These are phyloP conservation scores for Punica granatum DNA, from an alignment of 345 rosid genomes.

Conservation along the genomic window DNA sequence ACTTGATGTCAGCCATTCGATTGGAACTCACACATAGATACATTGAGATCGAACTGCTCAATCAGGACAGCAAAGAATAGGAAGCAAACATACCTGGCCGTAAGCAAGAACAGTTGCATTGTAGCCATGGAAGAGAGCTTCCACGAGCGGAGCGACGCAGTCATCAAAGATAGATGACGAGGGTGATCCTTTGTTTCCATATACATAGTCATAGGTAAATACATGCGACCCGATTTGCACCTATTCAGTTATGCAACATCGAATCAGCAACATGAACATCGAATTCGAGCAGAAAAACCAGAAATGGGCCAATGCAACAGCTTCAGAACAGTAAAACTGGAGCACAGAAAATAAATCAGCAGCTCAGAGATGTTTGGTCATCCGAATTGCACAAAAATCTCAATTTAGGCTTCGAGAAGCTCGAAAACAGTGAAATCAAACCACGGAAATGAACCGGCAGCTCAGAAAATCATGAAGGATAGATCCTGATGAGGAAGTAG, in stretches of 20 bases:
- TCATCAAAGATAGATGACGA: conserved; percentile 44
- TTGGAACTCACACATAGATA: not conserved
- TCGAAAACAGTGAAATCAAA: not conserved
- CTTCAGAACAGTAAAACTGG: not conserved
- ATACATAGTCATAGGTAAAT: conserved; percentile 78
- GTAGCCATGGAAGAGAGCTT: conserved; percentile 76
- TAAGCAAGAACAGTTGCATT: conserved; percentile 95
- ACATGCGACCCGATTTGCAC: conserved; percentile 82
- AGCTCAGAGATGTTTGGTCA: not conserved
- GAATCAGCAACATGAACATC: not conserved
- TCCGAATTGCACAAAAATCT: not conserved
- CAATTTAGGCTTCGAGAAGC: not conserved
- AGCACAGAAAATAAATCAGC: not conserved
- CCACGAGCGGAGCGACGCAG: conserved; percentile 83
- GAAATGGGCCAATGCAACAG: not conserved
- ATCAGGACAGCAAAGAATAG: not conserved
- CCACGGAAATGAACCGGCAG: not conserved
- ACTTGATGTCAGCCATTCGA: not conserved
- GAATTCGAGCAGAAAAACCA: not conserved
- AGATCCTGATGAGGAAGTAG: not conserved
- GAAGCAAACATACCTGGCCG: conserved; percentile 55
- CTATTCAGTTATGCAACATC: conserved; percentile 20
- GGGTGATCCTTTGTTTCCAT: conserved; percentile 45
- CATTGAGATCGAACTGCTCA: not conserved
- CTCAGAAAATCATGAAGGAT: not conserved